phyloP scores from a whole-genome alignment of 441 rosid genomes.

The California macrophylla region DNA sequence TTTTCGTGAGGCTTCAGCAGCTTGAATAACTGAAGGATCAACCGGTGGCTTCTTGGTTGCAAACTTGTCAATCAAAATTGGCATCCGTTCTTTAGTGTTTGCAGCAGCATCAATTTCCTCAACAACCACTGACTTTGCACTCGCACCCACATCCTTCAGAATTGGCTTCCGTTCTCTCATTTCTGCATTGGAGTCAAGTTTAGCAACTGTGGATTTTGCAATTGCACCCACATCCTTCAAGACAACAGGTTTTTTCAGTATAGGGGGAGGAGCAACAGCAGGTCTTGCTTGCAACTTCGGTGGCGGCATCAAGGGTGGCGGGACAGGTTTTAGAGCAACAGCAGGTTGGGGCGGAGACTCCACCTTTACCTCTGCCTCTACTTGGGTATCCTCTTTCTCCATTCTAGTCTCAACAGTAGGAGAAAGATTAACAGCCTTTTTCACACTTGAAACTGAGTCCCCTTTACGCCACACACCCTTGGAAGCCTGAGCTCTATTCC shows the following conservation, averaged over 20 bases:
- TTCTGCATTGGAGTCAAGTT: slow-evolving; percentile 17
- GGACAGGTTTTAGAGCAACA: slow-evolving; percentile 31
- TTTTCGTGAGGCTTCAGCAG: slow-evolving; percentile 68
- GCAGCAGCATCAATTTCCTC: slow-evolving; percentile 19
- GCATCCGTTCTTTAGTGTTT: slow-evolving; percentile 20
- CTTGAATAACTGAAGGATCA: slow-evolving; percentile 62
- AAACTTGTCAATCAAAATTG: slow-evolving; percentile 57
- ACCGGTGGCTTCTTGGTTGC: slow-evolving; percentile 55
- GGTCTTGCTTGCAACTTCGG: slow-evolving; percentile 70
- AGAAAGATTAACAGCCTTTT: slow-evolving; percentile 49
- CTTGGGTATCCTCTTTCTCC: slow-evolving; percentile 23
- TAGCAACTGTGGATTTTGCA: background rate
- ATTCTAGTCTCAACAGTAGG: slow-evolving; percentile 32
- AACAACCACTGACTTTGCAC: slow-evolving; percentile 30
- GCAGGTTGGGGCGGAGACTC: slow-evolving; percentile 25
- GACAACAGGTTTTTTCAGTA: slow-evolving; percentile 47
- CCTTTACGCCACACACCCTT: slow-evolving; percentile 98
- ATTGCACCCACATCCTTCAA: slow-evolving; percentile 29
- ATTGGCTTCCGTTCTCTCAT: background rate
- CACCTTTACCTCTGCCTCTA: slow-evolving; percentile 23
- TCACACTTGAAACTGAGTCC: slow-evolving; percentile 51
- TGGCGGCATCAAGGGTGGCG: slow-evolving; percentile 57
- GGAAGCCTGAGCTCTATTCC: slow-evolving; percentile 46
- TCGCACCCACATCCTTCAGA: slow-evolving; percentile 72
- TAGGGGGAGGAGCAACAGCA: slow-evolving; percentile 39